Evolutionary conservation across 148 eudicot genomes (phyloP), one percentile per base, ranked within the genome.

Genomic region (Arctostaphylos glauca): DNA sequence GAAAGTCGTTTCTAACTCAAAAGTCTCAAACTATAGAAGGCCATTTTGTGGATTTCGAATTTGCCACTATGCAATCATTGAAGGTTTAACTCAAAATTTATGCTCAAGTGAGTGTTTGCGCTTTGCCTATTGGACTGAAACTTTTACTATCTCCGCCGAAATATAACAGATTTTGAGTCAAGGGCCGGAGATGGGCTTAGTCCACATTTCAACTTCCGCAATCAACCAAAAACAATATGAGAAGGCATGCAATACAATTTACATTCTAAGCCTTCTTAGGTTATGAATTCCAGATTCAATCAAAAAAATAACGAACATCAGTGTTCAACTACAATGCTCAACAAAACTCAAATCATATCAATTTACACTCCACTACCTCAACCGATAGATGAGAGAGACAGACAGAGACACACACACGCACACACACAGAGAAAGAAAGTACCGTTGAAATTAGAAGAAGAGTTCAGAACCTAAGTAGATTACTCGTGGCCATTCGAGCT

Each of bases 341-440:
- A 79, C 73, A 43, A 15, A 53, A 47, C 18, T 16, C 50, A 53
- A 23, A 66, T 0, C 44, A 62, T n/a, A 66, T 21, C 46, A 18
- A 77, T 38, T 53, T 13, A 3, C 25, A 41, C 21, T 59, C 48
- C 49, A 19, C 19, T 19, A 16, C 66, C 9, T 60, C 25, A 64
- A 64, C 23, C 43, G 38, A 75, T 2, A n/a, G 2, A 6, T 4
- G 31, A 21, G 23, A 48, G 4, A 3, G 8, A 19, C 19, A 56
- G 9, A 53, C 7, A 55, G 12, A n/a, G n/a, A n/a, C n/a, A n/a
- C n/a, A n/a, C n/a, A n/a, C n/a, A n/a, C n/a, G n/a, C n/a, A n/a
- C n/a, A 58, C 16, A 74, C 41, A 60, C 59, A 67, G 60, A 79
- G 73, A 73, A 64, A 60, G 54, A 60, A 75, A 62, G 79, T 79